Percentiles rank a stretch among this genome's conserved stretches.
Conservation (phyloP, 2,329 filamentous ascomycete species). For the Domatiomyces globalis region DNA sequence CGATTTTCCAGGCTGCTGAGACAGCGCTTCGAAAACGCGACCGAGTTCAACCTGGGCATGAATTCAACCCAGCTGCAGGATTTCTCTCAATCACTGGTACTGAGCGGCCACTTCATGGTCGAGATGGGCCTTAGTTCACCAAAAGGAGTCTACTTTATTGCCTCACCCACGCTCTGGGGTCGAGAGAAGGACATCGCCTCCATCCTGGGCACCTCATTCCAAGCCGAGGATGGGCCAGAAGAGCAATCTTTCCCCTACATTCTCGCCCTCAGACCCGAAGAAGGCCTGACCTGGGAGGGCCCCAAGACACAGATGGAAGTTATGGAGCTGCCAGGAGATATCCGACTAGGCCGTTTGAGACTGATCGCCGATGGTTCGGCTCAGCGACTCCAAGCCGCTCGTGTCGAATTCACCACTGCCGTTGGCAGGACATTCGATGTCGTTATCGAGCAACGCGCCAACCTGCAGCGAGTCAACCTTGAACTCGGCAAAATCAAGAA, state of each 20-base stretch:
- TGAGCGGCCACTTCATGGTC: slow-evolving; percentile 77
- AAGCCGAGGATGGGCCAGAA: slow-evolving; percentile 53
- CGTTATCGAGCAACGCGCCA: slow-evolving; percentile 81
- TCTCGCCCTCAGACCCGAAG: slow-evolving; percentile 70
- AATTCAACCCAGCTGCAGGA: slow-evolving; percentile 54
- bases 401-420: slow-evolving; percentile 60
- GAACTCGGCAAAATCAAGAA: slow-evolving; percentile 89
- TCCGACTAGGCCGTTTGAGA: slow-evolving; percentile 74
- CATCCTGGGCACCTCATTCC: slow-evolving; percentile 67
- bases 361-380: slow-evolving; percentile 81
- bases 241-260: slow-evolving; percentile 72
- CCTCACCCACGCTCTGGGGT: slow-evolving; percentile 62
- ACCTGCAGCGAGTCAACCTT: slow-evolving; percentile 78
- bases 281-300: slow-evolving; percentile 66
- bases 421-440: slow-evolving; percentile 76
- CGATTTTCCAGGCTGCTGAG: slow-evolving; percentile 83
- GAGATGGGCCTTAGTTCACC: slow-evolving; percentile 51
- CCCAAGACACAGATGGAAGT: slow-evolving; percentile 57
- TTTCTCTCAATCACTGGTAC: slow-evolving; percentile 65
- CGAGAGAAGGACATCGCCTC: slow-evolving; percentile 70
- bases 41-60: slow-evolving; percentile 79
- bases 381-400: slow-evolving; percentile 61
- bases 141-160: slow-evolving; percentile 68
- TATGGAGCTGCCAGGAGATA: slow-evolving; percentile 64
- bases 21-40: slow-evolving; percentile 90